Base-by-base conservation (phyloP, 768 basidiomycete genomes). In the Termitomyces sp. region DNA sequence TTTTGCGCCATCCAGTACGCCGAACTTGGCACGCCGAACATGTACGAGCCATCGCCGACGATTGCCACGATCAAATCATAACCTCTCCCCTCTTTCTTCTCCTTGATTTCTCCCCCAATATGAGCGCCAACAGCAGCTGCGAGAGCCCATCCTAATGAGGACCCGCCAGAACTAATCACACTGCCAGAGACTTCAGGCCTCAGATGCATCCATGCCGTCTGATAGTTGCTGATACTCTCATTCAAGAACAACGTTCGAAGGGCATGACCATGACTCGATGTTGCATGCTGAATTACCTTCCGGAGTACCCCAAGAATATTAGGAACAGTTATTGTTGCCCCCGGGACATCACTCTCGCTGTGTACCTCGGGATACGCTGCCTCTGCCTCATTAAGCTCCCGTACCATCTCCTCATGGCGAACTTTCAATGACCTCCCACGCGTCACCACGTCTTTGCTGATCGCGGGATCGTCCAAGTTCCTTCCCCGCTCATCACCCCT, bases 1-100 rank as follows among this genome's bases (percentile, higher is more conserved):
- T 79, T 79, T 65, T 82, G 78, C 1, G 89, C 87, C 72, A 90
- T 89, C 89, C 89, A 91, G 71, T 81, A 91, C 1, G 82, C 83
- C 0, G 86, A 81, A 37, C 81, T 79, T 0, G 89, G 89, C 0
- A 86, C 83, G 0, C 85, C 80, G 65, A 90, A 91, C 68, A 90
- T 66, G 65, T 79, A 91, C 6, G 82, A 83, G 0, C 89, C 89
- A 66, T 91, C 89, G 0, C 89, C 89, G 3, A 89, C 85, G 31
- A 91, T 74, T 1, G 75, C 76, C 1, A 82, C 78, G 8, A 86
- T 76, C 46, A 91, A 69, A n/a, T 90, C 86, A 52, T 80, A 77
- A 5, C 69, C 62, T 8, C 71, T 69, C 4, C 63, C 61, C 11
- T 57, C 50, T 14, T 71, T 63, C 6, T 56, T 65, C 37, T 66